Base-by-base conservation (phyloP, 192 early-diverging fungal species). In the Coemansia sp. region DNA sequence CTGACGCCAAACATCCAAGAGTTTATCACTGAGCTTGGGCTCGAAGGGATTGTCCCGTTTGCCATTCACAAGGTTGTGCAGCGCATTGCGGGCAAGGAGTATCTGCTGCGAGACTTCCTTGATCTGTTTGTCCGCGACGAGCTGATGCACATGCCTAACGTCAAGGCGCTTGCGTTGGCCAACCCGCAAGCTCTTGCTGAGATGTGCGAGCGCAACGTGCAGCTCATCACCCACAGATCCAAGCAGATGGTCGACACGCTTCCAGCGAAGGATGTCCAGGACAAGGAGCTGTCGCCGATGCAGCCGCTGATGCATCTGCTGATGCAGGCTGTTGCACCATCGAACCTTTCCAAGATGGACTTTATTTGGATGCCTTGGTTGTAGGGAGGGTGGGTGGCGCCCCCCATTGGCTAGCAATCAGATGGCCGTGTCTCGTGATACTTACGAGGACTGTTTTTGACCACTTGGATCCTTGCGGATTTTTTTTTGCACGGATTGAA, bases 1-100 rank as follows among this genome's bases (percentile, higher is more conserved):
- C 88, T 98, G 76, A 99, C 98, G 10, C 98, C 97, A 14, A 97
- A 94, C 81, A 91, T 99, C 58, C 96, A 98, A 85, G 79, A 91
- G 36, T 98, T 98, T 83, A 91, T 98, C 51, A 95, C 93, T 7
- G 92, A 92, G 33, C 89, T 92, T 63, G 96, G 97, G 6, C 86
- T 99, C 8, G 98, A 98, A 61, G 97, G 98, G 16, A 86, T 94
- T 10, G 95, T 98, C 67, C 89, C 90, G 20, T 88, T 87, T 52
- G 88, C 88, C 9, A 64, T 99, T 15, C 89, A 96, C 88, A 88
- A 94, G 36, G 92, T 96, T 59, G 93, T 87, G 0, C 88, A 91
- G 20, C 88, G 92, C 21, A 71, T 99, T 61, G 90, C 89, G 0
- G 93, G 94, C 55, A 91, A 90, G 43, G 92, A 93, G 81, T 88